Base-by-base conservation (phyloP, 441 rosid genomes). In the Daphne laureola region DNA sequence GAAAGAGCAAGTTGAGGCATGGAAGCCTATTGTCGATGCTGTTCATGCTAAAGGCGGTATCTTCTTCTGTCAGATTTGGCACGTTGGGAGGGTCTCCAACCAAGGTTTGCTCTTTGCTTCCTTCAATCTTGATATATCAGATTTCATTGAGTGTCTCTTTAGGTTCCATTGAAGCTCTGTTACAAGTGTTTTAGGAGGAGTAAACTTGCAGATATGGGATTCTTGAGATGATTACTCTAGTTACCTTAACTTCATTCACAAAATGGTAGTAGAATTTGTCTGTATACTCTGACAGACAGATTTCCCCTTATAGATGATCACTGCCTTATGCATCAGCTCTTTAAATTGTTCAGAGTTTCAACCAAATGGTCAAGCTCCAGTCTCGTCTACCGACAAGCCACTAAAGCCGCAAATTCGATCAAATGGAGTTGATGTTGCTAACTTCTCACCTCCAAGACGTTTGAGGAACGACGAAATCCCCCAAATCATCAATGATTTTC, bases 51-150 rank as follows among this genome's bases (percentile, higher is more conserved):
- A 71, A 65, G 82, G 79, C 0, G 82, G 69, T 0, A 47, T 71
- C 66, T 68, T 80, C 69, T 80, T 80, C 58, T 75, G 81, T 53
- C 86, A 80, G 46, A 66, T 80, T 26, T 74, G 78, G 80, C 82
- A 80, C 62, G 76, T 55, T 18, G 82, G 78, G 3, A 68, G 80
- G 2, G 75, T 62, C 51, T 77, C 82, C 8, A 58, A 40, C 23
- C 11, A 13, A 49, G 40, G 55, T 63, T 12, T 40, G 44, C 46
- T 27, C 3, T 27, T 31, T 13, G 5, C 14, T 36, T 4, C 15
- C 35, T 5, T 31, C 0, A 4, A 31, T 31, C 38, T 31, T 8
- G 5, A 0, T 5, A 9, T 8, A 2, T 31, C 9, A 5, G 11
- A 8, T 5, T 21, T 21, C 3, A 21, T 21, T 31, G 38, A 5